A percentile compares a stretch with the other conserved stretches of the same genome.
These are phyloP conservation scores for Sporopachydermia cereana DNA, from an alignment of 1,139 yeast species.

Conservation along the genomic window DNA sequence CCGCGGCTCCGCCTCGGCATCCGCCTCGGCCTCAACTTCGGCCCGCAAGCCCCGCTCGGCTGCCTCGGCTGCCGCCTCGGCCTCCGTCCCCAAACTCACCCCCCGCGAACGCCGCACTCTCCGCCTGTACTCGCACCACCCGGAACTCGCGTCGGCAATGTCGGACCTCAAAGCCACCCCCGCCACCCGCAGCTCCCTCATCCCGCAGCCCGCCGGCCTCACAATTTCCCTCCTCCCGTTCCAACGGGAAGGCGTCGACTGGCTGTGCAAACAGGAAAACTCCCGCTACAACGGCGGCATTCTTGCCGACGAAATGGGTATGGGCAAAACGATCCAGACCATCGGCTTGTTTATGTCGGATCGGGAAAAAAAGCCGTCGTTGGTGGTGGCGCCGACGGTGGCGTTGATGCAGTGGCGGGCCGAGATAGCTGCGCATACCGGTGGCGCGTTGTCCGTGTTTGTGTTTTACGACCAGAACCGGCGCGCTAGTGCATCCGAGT, in stretches of 20 bases:
- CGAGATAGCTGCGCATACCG: constrained; percentile 80
- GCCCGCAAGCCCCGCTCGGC: no score
- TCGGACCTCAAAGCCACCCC: constrained; percentile 44
- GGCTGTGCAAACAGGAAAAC: constrained; percentile 79
- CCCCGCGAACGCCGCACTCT: constrained; percentile 57
- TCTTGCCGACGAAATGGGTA: constrained; percentile 99
- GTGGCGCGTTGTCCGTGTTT: constrained; percentile 51
- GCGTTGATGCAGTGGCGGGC: constrained; percentile 97
- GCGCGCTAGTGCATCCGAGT: constrained; percentile 40
- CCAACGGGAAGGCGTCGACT: constrained; percentile 84
- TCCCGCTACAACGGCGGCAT: constrained; percentile 79
- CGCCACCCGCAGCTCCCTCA: constrained; percentile 41
- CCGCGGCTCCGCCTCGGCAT: no score
- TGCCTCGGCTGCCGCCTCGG: no score
- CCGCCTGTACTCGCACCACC: constrained; percentile 61
- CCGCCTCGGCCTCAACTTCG: no score
- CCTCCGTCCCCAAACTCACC: constrained; percentile 44
- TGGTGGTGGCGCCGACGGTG: constrained; percentile 95
- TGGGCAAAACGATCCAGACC: constrained; percentile 97
- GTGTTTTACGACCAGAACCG: constrained; percentile 82
- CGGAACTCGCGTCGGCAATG: constrained; percentile 63
- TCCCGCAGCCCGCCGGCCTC: constrained; percentile 74
- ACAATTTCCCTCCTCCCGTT: constrained; percentile 68
- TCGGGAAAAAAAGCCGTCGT: constrained; percentile 40
- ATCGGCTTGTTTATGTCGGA: constrained; percentile 77